Base-by-base conservation (phyloP, 108 stramenopile genomes). In the Fragilaria radians region DNA sequence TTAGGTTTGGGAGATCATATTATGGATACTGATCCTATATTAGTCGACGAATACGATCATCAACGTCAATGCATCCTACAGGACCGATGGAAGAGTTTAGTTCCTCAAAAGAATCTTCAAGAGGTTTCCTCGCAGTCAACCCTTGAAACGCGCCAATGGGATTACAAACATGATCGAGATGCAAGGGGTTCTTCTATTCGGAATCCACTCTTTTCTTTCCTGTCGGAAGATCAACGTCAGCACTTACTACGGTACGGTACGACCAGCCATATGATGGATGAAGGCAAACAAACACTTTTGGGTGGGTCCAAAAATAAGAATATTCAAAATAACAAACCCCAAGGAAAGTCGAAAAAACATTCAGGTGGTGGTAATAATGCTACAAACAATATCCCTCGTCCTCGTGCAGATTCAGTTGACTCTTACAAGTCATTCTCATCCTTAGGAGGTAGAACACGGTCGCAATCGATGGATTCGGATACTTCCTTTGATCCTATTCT, bases 101-200 rank as follows among this genome's bases (percentile, higher is more conserved):
- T 24, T 73, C 25, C 24, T 57, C 3, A 42, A 5, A 32, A 54
- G 33, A 3, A n/a, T n/a, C n/a, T 31, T 33, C 65, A 67, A n/a
- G 55, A 66, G 3, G 32, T 57, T 19, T 28, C 58, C 36, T 81
- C 80, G 1, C 26, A 30, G 5, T 52, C 60, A 19, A 55, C 60
- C 7, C 74, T 81, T 54, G 88, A 90, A 71, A 86, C 83, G 3
- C 75, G 88, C 18, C 88, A 83, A 54, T 86, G 74, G 73, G 88
- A 90, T 70, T 90, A 86, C 63, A 73, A 72, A 53, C 73, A 70
- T 45, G 54, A 47, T 7, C 50, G 50, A 51, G 19, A 51, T 55
- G 11, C 26, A 14, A 28, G 19, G 54, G 9, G 23, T 9, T 28
- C 5, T 7, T 31, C 36, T 11, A 21, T 56, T 0, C 70, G 65